These are phyloP conservation scores for Xylariales sp. DNA, from an alignment of 2,329 filamentous ascomycete species.

Conservation along the genomic window DNA sequence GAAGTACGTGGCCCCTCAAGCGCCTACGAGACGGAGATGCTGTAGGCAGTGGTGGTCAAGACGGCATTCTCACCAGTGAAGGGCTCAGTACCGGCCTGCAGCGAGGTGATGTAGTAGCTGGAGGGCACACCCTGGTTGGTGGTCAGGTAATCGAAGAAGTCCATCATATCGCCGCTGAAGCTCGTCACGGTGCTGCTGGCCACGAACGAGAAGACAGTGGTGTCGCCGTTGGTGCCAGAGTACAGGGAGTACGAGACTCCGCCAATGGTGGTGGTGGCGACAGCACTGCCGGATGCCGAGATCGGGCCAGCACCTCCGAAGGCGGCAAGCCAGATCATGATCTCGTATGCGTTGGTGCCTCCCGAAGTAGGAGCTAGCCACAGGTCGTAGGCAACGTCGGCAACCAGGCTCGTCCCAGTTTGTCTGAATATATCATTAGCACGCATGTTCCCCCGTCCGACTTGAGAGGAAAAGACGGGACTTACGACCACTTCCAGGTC, in stretches of 20 bases:
- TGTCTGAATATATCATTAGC: slow-evolving; percentile 30
- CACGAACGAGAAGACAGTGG: slow-evolving; percentile 50
- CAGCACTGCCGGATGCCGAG: slow-evolving; percentile 41
- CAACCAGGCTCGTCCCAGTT: slow-evolving; percentile 42
- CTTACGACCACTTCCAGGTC: slow-evolving; percentile 44
- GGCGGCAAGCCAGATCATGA: slow-evolving; percentile 37
- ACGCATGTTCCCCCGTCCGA: neutral
- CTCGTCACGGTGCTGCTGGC: slow-evolving; percentile 35
- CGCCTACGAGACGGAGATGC: slow-evolving; percentile 6
- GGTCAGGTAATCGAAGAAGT: slow-evolving; percentile 54
- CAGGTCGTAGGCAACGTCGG: slow-evolving; percentile 56
- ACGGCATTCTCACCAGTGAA: slow-evolving; percentile 45
- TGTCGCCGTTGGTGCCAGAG: slow-evolving; percentile 49
- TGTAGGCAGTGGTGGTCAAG: slow-evolving; percentile 7
- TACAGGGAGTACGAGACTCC: slow-evolving; percentile 51
- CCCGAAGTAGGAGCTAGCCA: slow-evolving; percentile 45
- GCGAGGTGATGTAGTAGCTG: slow-evolving; percentile 47
- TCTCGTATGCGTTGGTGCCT: slow-evolving; percentile 49
- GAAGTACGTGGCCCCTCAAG: neutral
- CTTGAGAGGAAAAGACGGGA: neutral
- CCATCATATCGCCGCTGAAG: slow-evolving; percentile 53
- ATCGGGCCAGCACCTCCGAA: slow-evolving; percentile 23
- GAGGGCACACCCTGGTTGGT: slow-evolving; percentile 39
- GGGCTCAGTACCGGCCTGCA: slow-evolving; percentile 53
- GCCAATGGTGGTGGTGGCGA: slow-evolving; percentile 48